These are phyloP conservation scores for Glomus cerebriforme DNA, from an alignment of 192 early-diverging fungal genomes.

Conservation along the genomic window DNA sequence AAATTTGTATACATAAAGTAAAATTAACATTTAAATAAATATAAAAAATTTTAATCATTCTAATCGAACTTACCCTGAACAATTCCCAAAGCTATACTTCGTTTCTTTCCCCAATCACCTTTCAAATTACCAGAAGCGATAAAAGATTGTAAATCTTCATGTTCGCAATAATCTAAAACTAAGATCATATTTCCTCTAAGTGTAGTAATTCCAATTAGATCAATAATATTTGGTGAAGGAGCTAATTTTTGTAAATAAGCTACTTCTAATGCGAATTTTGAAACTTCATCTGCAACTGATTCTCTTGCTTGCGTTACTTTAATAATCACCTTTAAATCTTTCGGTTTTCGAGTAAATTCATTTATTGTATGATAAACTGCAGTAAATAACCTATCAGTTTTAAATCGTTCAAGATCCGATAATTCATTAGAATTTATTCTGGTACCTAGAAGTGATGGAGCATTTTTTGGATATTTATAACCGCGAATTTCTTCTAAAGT, in stretches of 20 bases:
- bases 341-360: not conserved
- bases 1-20: too few species aligned
- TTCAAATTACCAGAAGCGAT: conserved; percentile 16
- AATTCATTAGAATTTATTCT: conserved; percentile 4
- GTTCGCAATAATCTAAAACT: conserved; percentile 24
- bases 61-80: not conserved
- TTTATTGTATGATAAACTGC: conserved; percentile 18
- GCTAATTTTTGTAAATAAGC: conserved; percentile 26
- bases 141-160: conserved; percentile 25
- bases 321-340: conserved; percentile 16
- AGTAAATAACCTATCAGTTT: conserved; percentile 17
- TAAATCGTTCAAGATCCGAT: conserved; percentile 9
- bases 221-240: conserved; percentile 26
- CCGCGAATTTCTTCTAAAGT: conserved; percentile 21
- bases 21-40: not conserved
- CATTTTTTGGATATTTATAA: not conserved
- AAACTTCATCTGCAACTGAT: not conserved
- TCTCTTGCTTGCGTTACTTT: conserved; percentile 21
- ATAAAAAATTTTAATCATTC: not conserved
- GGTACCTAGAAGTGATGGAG: not conserved
- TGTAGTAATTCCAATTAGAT: conserved; percentile 24
- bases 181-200: conserved; percentile 10
- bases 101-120: conserved; percentile 32
- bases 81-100: conserved; percentile 26
- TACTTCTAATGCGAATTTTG: conserved; percentile 19